Evolutionary conservation across 192 early-diverging fungal genomes (phyloP), one percentile per base, ranked within the genome.

Genomic region (Chytriomyces sp.): DNA sequence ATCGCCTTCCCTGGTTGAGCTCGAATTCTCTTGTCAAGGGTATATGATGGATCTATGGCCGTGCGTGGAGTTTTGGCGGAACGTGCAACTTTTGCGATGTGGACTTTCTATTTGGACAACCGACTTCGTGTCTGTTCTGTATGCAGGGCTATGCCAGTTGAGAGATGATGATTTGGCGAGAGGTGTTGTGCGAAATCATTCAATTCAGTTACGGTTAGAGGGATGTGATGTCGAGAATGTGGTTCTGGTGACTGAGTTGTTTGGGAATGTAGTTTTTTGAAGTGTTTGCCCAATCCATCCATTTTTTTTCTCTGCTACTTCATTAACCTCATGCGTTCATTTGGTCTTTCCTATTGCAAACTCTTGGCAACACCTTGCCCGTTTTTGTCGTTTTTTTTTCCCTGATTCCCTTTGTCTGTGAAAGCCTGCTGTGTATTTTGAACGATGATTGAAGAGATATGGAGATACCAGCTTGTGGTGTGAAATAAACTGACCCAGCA

Each of bases 11-110:
- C 45, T 73, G 35, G 44, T 7, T 7, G 10, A 60, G 8, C 71
- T 73, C 45, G 59, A 62, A n/a, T 73, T 73, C 44, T 73, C 71
- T 5, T 73, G 71, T 46, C 59, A n/a, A 60, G 18, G 49, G 16
- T 73, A 73, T 48, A 63, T 73, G 71, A 73, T 73, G 71, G 71
- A 73, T 62, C 45, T 73, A 10, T 73, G 71, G 71, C 71, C 57
- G 11, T 73, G 71, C 26, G 28, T 23, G 7, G 59, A 61, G 44
- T 73, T 73, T 45, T 73, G 71, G 71, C 16, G 53, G 53, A 57
- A 13, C 13, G 53, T 57, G 53, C 53, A 57, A 20, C 53, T 13
- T 20, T 13, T 57, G 53, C 16, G 20, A 20, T 57, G 53, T 57
- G 20, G 53, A n/a, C 16, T 13, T 13, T 13, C 53, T 57, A 57